phyloP scores from a whole-genome alignment of 2,329 filamentous ascomycete species.

The Aspergillus hiratsukae region DNA sequence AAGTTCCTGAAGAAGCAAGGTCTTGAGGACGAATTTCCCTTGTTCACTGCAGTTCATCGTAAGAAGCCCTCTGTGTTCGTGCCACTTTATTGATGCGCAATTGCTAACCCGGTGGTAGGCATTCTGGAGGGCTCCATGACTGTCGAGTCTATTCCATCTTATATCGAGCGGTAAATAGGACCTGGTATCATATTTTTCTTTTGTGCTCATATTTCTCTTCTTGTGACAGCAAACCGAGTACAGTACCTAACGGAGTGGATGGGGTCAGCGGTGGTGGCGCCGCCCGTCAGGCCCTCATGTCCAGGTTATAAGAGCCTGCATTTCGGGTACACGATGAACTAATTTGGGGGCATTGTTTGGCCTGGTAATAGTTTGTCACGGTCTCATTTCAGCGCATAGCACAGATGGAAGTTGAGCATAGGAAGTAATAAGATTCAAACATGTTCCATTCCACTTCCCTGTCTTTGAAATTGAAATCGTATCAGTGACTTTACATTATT shows the following conservation, averaged over 20 bases:
- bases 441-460: neutral
- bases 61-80: conserved; percentile 22
- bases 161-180: conserved; percentile 50
- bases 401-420: conserved; percentile 6
- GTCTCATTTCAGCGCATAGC: neutral
- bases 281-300: conserved; percentile 8
- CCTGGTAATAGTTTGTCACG: neutral
- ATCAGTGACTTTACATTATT: neutral
- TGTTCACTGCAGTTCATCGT: conserved; percentile 83
- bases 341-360: neutral
- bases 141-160: conserved; percentile 73
- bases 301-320: conserved; percentile 13
- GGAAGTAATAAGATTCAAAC: neutral
- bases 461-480: neutral
- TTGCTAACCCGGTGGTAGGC: conserved; percentile 38
- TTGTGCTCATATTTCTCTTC: conserved; percentile 7
- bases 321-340: neutral
- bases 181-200: conserved; percentile 9
- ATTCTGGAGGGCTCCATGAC: conserved; percentile 73
- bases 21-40: conserved; percentile 76
- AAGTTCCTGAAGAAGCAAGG: conserved; percentile 76
- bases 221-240: conserved; percentile 16
- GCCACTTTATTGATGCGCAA: conserved; percentile 10
- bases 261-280: conserved; percentile 9
- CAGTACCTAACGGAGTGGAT: conserved; percentile 5